A percentile compares a stretch with the other conserved stretches of the same genome.
Evolutionary conservation across 2,329 filamentous ascomycete species (phyloP).

Genomic region (Alternaria rosae): DNA sequence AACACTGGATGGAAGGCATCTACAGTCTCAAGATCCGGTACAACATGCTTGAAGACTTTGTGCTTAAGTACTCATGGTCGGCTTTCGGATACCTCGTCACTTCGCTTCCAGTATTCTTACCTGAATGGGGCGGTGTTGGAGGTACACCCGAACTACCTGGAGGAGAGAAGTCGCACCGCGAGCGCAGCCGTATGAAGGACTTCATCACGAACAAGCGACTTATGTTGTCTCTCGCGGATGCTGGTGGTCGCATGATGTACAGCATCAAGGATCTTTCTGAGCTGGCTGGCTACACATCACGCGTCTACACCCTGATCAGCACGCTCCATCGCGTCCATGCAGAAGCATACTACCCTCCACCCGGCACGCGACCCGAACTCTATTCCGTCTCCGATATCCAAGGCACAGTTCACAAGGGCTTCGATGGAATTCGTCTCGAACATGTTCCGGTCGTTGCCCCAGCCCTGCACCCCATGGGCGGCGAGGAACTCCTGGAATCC

Average conservation of each 20-base stretch:
- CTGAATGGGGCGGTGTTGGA: constrained; percentile 88
- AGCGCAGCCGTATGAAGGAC: constrained; percentile 91
- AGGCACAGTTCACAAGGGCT: constrained; percentile 92
- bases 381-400: constrained; percentile 92
- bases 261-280: constrained; percentile 98
- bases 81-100: constrained; percentile 95
- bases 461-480: constrained; percentile 84
- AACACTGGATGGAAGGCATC: constrained; percentile 97
- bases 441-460: constrained; percentile 93
- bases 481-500: constrained; percentile 88
- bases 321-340: constrained; percentile 94
- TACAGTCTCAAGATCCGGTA: constrained; percentile 98
- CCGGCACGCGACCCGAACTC: constrained; percentile 74
- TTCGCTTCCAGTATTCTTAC: constrained; percentile 90
- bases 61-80: constrained; percentile 98
- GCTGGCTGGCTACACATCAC: constrained; percentile 91
- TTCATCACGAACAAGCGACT: constrained; percentile 99
- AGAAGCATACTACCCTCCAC: constrained; percentile 78
- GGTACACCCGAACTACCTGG: constrained; percentile 71
- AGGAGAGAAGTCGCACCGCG: constrained; percentile 63
- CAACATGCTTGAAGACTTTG: constrained; percentile 98
- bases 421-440: constrained; percentile 91
- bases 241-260: constrained; percentile 99
- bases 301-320: constrained; percentile 94
- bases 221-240: constrained; percentile 96